These are phyloP conservation scores for Termitomyces sp. DNA, from an alignment of 768 basidiomycete genomes.

Conservation along the genomic window DNA sequence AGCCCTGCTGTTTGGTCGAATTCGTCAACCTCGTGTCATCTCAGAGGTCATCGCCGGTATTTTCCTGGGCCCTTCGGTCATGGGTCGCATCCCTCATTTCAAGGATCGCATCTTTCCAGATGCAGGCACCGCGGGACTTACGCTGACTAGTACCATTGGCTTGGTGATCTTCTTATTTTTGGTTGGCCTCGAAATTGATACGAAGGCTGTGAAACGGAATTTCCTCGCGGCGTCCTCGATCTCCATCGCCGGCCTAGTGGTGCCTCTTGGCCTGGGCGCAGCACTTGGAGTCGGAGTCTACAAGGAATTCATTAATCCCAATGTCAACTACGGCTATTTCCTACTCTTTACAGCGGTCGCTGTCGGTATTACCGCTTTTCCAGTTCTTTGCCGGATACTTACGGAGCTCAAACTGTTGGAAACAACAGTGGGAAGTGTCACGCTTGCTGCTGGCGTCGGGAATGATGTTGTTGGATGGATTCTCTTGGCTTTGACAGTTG, in stretches of 20 bases:
- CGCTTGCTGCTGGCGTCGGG: conserved; percentile 78
- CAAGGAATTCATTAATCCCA: conserved; percentile 50
- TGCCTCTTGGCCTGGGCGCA: conserved; percentile 82
- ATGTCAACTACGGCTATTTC: conserved; percentile 76
- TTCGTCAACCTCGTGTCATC: conserved; percentile 88
- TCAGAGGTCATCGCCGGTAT: conserved; percentile 92
- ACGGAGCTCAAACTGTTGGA: conserved; percentile 78
- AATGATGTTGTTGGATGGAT: conserved; percentile 77
- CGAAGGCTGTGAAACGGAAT: conserved; percentile 60
- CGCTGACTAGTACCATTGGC: conserved; percentile 71
- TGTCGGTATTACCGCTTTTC: conserved; percentile 77
- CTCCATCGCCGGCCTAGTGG: conserved; percentile 59
- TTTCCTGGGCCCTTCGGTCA: conserved; percentile 70
- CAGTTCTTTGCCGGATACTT: conserved; percentile 80
- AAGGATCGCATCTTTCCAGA: conserved; percentile 52
- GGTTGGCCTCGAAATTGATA: conserved; percentile 81
- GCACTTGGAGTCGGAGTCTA: conserved; percentile 72
- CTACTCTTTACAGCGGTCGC: conserved; percentile 85
- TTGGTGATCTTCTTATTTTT: conserved; percentile 81
- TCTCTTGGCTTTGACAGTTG: conserved; percentile 75
- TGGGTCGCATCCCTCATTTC: conserved; percentile 79
- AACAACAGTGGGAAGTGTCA: conserved; percentile 77
- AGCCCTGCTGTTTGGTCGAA: conserved; percentile 53
- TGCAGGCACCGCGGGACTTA: conserved; percentile 48
- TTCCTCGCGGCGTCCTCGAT: conserved; percentile 50